phyloP scores from a whole-genome alignment of 768 basidiomycete genomes.

The Neoboletus magnificus region DNA sequence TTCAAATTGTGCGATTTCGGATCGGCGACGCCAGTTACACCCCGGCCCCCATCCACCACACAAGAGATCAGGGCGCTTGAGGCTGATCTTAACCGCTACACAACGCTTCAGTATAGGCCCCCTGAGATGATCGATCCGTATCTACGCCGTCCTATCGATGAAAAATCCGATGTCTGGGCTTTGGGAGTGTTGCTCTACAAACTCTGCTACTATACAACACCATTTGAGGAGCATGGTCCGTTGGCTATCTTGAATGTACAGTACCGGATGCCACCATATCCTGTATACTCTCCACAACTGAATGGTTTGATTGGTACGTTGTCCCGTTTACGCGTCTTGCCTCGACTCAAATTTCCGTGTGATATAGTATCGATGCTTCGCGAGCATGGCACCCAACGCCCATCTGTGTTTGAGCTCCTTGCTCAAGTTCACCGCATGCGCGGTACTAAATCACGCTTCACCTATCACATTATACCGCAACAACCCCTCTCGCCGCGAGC shows the following conservation, averaged over 20 bases:
- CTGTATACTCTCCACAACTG: slow-evolving; percentile 80
- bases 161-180: slow-evolving; percentile 98
- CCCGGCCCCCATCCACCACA: slow-evolving; percentile 67
- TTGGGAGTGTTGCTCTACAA: slow-evolving; percentile 96
- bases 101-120: slow-evolving; percentile 96
- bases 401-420: slow-evolving; percentile 85
- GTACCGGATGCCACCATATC: slow-evolving; percentile 88
- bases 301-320: slow-evolving; percentile 76
- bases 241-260: slow-evolving; percentile 96
- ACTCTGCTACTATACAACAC: slow-evolving; percentile 98
- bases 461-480: slow-evolving; percentile 56
- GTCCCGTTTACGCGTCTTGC: neutral
- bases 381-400: slow-evolving; percentile 84
- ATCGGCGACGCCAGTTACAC: slow-evolving; percentile 74
- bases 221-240: slow-evolving; percentile 97
- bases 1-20: slow-evolving; percentile 99
- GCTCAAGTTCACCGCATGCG: slow-evolving; percentile 80
- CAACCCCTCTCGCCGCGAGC: slow-evolving; percentile 46
- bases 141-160: slow-evolving; percentile 78
- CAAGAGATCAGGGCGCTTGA: slow-evolving; percentile 87
- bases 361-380: slow-evolving; percentile 82
- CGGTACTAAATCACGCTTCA: slow-evolving; percentile 78
- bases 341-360: slow-evolving; percentile 11
- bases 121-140: slow-evolving; percentile 97
- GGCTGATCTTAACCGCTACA: slow-evolving; percentile 89